Evolutionary conservation across 495 filamentous ascomycete genomes (phyloP), one percentile per base, ranked within the genome.

Genomic region (Penicillium tannophilum): DNA sequence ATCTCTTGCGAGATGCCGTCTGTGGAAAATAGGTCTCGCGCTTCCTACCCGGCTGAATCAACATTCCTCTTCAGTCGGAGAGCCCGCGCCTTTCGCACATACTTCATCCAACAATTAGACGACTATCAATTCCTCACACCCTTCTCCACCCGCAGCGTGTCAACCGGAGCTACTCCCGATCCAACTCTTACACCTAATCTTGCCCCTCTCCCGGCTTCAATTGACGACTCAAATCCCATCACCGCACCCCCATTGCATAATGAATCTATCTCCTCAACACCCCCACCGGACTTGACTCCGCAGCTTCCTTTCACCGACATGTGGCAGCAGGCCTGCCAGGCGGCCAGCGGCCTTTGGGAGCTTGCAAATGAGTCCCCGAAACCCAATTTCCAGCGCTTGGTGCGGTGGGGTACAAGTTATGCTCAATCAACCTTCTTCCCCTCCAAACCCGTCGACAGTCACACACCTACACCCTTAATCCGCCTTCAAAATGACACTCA

Each of bases 311-410:
- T 70, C 57, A 45, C 45, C 26, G 54, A 58, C 26, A 56, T 59
- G 46, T 75, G 68, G 65, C 75, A 76, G 72, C 72, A 69, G 72
- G 72, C 57, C 71, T 75, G 72, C 52, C 69, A 52, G 43, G 33
- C 42, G 54, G 62, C 56, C 31, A 59, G 39, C 26, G 61, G 45
- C 23, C 59, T 64, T 30, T 61, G 60, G 47, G 56, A 59, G 17
- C 53, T 39, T 16, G 23, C 31, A 8, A 44, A 33, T 35, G 51
- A 54, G 19, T 49, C 46, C n/a, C 42, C 52, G 17, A 41, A 41
- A 4, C 11, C 53, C 10, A n/a, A 42, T 9, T 23, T 46, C 17
- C 62, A 19, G 30, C 45, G n/a, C 42, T 23, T 58, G 20, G 49
- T 39, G n/a, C 24, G 31, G 14, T 36, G 12, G 16, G 51, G 56